Evolutionary conservation across 371 early-diverging fungal genomes (phyloP), one percentile per base, ranked within the genome.

Genomic region (Entomophthora muscae): DNA sequence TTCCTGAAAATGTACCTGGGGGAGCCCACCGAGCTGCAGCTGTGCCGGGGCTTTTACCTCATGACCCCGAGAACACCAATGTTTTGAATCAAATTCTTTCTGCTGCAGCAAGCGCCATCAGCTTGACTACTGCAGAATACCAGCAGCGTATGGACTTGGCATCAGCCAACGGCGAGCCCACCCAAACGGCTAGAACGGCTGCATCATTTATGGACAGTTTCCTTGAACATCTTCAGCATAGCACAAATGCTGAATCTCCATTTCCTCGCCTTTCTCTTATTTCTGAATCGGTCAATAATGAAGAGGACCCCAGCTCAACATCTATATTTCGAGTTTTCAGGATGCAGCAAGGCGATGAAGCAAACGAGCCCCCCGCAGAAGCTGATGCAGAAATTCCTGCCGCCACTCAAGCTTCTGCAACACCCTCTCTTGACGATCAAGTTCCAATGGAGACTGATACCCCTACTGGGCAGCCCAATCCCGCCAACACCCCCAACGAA

Each of bases 281-380:
- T 26, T 33, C 63, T 13, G 52, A 63, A 51, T 17, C 64, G 2
- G 3, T 23, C 53, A 42, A 32, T 32, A 33, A 64, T 55, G n/a
- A 21, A 22, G 32, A 60, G 0, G 24, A 17, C 27, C 22, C 65
- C n/a, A 51, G 32, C 3, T 23, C 63, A 23, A 52, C 63, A 1
- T 63, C 29, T 24, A 57, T 58, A 26, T 32, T 65, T 31, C 57
- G 63, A 27, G 63, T 66, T 26, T 63, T 63, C 32, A 55, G 66
- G n/a, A 53, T 66, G 31, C 32, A 55, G 33, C 55, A 31, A 2
- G 31, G 42, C 26, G 57, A 57, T n/a, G 63, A 52, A n/a, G 32
- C 66, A 17, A 5, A 42, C 5, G 42, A 42, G 26, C 57, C 32
- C 31, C 12, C 57, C 29, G 58, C 55, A 13, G 23, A 30, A 30